These are phyloP conservation scores for Pleurotus citrinopileatus DNA, from an alignment of 768 basidiomycete species.

Conservation along the genomic window DNA sequence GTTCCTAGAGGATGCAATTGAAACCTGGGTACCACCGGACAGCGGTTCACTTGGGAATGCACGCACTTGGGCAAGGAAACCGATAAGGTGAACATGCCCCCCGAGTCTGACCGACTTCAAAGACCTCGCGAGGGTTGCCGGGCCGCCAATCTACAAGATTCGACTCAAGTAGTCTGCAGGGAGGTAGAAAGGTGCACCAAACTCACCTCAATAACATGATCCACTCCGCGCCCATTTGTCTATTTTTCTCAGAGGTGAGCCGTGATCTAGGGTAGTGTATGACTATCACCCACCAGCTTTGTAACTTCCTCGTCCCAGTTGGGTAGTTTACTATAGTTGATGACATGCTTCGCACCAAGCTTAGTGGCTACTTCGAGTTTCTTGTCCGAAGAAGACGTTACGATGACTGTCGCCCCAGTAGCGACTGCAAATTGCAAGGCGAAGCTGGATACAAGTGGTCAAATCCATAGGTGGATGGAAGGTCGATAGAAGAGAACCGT, in stretches of 20 bases:
- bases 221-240: constrained; percentile 19
- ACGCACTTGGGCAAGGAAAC: constrained; percentile 28
- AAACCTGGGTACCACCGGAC: too few species aligned
- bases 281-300: constrained; percentile 23
- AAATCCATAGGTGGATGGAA: constrained; percentile 13
- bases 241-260: neutral
- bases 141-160: constrained; percentile 42
- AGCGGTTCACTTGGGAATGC: too few species aligned
- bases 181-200: neutral
- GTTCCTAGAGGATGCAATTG: neutral
- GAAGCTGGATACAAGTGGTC: constrained; percentile 32
- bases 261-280: too few species aligned
- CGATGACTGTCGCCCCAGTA: constrained; percentile 46
- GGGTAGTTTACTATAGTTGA: constrained; percentile 49
- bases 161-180: constrained; percentile 21
- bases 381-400: constrained; percentile 47
- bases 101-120: constrained; percentile 23
- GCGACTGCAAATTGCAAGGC: constrained; percentile 47
- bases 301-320: constrained; percentile 49
- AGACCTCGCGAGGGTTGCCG: constrained; percentile 31
- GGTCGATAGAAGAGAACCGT: neutral
- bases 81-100: constrained; percentile 33
- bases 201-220: constrained; percentile 20
- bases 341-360: constrained; percentile 40
- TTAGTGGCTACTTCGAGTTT: constrained; percentile 40